Base-by-base conservation (phyloP, 2,329 filamentous ascomycete genomes). In the Graphilbum sp. region DNA sequence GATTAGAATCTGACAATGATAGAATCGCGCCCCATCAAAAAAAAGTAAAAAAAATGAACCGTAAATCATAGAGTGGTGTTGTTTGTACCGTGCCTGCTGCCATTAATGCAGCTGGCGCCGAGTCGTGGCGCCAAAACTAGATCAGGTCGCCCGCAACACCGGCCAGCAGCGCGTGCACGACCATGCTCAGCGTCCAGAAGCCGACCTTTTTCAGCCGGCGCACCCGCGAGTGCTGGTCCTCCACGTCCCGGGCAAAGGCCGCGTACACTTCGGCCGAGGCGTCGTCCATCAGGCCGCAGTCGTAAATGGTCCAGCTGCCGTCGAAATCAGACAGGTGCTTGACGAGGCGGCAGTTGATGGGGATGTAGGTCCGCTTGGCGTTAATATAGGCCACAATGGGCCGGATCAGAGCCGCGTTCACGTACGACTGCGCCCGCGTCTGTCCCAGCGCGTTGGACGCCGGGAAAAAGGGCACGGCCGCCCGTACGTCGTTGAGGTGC, bases 331-430 rank as follows among this genome's bases (percentile, higher is more conserved):
- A 71, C 16, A 77, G 71, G 7, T 77, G 75, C 63, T 98, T 98
- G 46, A 96, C 85, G 35, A 98, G 83, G 43, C 88, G 80, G 60
- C 90, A 96, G 49, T 79, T 82, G 50, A 98, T 85, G 20, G 90
- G 90, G 32, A 98, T 96, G 52, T 94, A 96, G 0, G 88, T 93
- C 52, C 79, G 79, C 55, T 86, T 84, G 32, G 85, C 83, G 58
- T 98, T 98, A 59, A 98, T 96, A 56, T 96, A 98, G 7, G 90
- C 90, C 31, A 98, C 87, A 43, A 98, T 98, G 15, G 90, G 90
- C 5, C 90, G 76, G 27, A 96, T 84, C 5, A 96, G 75, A 2
- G 90, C 86, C 55, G 93, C 92, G 58, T 95, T 96, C 50, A 95
- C 81, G 55, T 96, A 98, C 1, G 85, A 92, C 35, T 96, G 72